Evolutionary conservation across 1,139 yeast genomes (phyloP).

Genomic region (Pichia cactophila): DNA sequence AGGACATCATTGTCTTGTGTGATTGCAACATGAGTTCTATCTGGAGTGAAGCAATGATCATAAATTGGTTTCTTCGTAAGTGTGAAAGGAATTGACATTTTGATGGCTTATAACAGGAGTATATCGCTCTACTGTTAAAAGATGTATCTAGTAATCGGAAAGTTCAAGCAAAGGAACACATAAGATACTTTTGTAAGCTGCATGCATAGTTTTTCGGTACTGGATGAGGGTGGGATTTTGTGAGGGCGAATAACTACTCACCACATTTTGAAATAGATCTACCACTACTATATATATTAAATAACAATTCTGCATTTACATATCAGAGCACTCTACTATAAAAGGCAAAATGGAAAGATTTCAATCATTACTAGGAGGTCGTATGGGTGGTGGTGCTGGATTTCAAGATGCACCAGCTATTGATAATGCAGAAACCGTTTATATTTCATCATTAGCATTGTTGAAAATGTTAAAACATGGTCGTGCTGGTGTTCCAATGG

Average conservation of each 20-base stretch:
- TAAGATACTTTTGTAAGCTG: too few relatives aligned
- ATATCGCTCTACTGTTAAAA: slow-evolving; percentile 26
- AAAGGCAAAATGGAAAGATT: slow-evolving; percentile 14
- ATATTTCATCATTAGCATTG: slow-evolving; percentile 90
- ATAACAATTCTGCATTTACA: too few relatives aligned
- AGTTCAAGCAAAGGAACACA: too few relatives aligned
- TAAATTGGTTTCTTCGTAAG: slow-evolving; percentile 82
- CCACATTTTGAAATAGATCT: too few relatives aligned
- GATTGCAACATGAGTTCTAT: slow-evolving; percentile 62
- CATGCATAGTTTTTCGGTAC: neutral
- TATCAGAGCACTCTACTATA: neutral
- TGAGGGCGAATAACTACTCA: neutral
- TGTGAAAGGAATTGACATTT: slow-evolving; percentile 36
- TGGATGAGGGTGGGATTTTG: neutral
- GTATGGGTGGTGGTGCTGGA: slow-evolving; percentile 24
- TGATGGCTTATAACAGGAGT: slow-evolving; percentile 22
- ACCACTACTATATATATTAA: too few relatives aligned
- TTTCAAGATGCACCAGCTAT: slow-evolving; percentile 66
- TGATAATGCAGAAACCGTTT: slow-evolving; percentile 93
- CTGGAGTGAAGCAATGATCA: slow-evolving; percentile 81
- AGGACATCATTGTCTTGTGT: slow-evolving; percentile 75
- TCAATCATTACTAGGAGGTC: slow-evolving; percentile 26
- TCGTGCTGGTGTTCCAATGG: slow-evolving; percentile 99
- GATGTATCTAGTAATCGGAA: neutral
- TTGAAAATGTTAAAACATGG: slow-evolving; percentile 97